These are phyloP conservation scores for Cyberlindnera petersonii DNA, from an alignment of 805 yeast species.

Conservation along the genomic window DNA sequence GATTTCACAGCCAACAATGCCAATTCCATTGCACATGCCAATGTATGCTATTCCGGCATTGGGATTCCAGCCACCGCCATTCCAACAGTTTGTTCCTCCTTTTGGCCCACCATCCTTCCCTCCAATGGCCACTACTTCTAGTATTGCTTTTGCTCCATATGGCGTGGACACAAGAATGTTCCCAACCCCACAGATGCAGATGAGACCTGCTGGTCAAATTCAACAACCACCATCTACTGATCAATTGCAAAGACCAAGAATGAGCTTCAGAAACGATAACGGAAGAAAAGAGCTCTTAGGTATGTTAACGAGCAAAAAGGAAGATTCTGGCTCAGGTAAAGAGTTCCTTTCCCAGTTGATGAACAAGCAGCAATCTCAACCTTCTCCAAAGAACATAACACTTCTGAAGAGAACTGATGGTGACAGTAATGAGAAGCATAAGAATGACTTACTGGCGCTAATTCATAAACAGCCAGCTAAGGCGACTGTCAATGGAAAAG, in stretches of 20 bases:
- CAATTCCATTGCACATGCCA: conserved; percentile 11
- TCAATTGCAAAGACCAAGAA: conserved; percentile 36
- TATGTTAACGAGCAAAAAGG: conserved; percentile 36
- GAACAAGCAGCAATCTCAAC: conserved; percentile 4
- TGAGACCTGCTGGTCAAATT: conserved; percentile 12
- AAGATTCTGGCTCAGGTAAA: conserved; percentile 12
- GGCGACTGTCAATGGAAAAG: neutral
- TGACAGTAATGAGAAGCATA: conserved; percentile 12
- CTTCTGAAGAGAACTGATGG: conserved; percentile 7
- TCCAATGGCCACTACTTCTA: conserved; percentile 5
- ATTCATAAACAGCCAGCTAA: conserved; percentile 20
- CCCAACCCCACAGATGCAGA: conserved; percentile 14
- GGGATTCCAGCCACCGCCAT: conserved; percentile 21
- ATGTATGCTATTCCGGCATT: conserved; percentile 15
- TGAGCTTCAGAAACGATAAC: conserved; percentile 30
- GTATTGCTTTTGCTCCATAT: conserved; percentile 9
- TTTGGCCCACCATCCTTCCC: conserved; percentile 19
- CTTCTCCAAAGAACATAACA: conserved; percentile 4
- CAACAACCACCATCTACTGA: conserved; percentile 36
- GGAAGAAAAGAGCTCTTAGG: conserved; percentile 42
- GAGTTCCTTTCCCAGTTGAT: conserved; percentile 16
- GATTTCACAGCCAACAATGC: conserved; percentile 10
- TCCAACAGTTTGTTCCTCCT: conserved; percentile 23
- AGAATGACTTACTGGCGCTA: conserved; percentile 20
- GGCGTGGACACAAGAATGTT: conserved; percentile 12